A percentile compares a stretch with the other conserved stretches of the same genome.
phyloP scores from a whole-genome alignment of 495 filamentous ascomycete genomes.

The Corynascus novoguineensis region DNA sequence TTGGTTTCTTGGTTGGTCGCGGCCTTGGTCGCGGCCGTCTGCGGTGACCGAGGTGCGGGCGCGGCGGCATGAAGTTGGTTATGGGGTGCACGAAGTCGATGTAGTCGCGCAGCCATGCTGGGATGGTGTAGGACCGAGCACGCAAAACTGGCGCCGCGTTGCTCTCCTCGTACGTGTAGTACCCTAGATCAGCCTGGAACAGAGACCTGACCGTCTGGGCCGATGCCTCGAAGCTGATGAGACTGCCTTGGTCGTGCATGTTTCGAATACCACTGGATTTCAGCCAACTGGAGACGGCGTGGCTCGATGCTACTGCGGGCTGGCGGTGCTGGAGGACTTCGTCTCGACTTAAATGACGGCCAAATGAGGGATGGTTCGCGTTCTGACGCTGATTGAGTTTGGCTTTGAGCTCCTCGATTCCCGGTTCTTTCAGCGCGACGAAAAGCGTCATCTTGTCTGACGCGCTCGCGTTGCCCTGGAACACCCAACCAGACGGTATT shows the following conservation, averaged over 20 bases:
- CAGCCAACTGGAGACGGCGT: conserved; percentile 35
- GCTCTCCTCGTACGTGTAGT: conserved; percentile 30
- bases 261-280: conserved; percentile 25
- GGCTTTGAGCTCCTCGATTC: conserved; percentile 33
- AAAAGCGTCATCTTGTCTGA: conserved; percentile 29
- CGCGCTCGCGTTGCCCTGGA: conserved; percentile 18
- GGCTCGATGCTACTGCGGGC: conserved; percentile 18
- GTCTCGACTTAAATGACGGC: conserved; percentile 29
- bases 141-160: conserved; percentile 25
- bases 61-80: conserved; percentile 40
- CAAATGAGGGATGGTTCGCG: conserved; percentile 20
- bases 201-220: conserved; percentile 32
- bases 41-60: not conserved
- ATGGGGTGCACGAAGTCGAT: conserved; percentile 42
- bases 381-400: conserved; percentile 21
- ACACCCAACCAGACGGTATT: conserved; percentile 23
- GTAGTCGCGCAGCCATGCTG: conserved; percentile 35
- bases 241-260: conserved; percentile 25
- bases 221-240: conserved; percentile 33
- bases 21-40: conserved; percentile 4
- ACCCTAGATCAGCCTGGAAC: conserved; percentile 33
- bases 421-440: conserved; percentile 35
- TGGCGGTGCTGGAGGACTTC: conserved; percentile 29
- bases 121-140: conserved; percentile 44
- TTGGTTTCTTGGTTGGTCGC: not conserved